A percentile compares a stretch with the other conserved stretches of the same genome.
Evolutionary conservation across 2,329 filamentous ascomycete species (phyloP).

Genomic region (Beauveria asiatica): DNA sequence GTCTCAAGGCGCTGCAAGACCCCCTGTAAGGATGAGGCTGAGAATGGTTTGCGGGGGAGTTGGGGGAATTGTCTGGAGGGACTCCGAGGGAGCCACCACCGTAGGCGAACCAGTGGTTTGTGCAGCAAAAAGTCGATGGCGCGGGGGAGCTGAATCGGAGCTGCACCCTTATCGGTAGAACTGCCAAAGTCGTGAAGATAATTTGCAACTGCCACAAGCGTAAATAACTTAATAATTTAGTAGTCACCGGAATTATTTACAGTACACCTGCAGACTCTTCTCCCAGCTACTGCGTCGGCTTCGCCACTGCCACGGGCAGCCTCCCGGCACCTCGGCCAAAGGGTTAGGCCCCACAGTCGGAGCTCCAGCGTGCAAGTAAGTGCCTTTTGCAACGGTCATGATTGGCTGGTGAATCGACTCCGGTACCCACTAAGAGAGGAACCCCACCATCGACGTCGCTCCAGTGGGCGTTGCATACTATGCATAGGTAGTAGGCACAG

Average conservation of each 20-base stretch:
- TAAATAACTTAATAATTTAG: too few relatives aligned
- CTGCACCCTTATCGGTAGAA: too few relatives aligned
- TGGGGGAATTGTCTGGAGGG: background rate
- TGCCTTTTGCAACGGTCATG: background rate
- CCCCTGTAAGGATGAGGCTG: conserved; percentile 5
- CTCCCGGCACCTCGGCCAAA: conserved; percentile 9
- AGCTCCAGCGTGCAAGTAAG: background rate
- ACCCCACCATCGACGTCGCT: background rate
- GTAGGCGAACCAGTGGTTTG: background rate
- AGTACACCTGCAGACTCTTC: too few relatives aligned
- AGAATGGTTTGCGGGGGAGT: conserved; percentile 2
- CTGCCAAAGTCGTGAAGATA: too few relatives aligned
- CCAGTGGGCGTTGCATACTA: background rate
- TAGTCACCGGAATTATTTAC: too few relatives aligned
- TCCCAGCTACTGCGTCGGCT: background rate
- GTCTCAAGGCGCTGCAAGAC: background rate
- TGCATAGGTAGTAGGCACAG: background rate
- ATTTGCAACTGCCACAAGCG: background rate
- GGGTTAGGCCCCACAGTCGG: background rate
- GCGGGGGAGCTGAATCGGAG: background rate
- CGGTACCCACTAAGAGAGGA: background rate
- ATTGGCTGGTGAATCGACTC: background rate
- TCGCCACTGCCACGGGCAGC: background rate
- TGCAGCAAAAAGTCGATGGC: background rate
- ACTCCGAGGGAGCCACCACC: background rate